phyloP scores from a whole-genome alignment of 108 stramenopile genomes.

The Hondaea fermentalgiana region DNA sequence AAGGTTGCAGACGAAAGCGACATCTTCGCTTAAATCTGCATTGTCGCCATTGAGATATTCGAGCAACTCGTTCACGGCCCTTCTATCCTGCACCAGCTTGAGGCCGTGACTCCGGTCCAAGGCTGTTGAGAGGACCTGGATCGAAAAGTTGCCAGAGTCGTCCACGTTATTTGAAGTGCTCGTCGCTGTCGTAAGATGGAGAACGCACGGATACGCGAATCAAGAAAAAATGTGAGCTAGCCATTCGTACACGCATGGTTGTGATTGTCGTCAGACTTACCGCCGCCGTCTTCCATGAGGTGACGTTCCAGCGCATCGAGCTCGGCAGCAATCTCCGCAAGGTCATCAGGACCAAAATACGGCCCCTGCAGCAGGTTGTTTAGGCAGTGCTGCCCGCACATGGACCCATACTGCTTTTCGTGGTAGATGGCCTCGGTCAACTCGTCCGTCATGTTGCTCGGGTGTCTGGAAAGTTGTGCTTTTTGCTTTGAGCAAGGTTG shows the following conservation, averaged over 20 bases:
- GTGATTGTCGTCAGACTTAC: background rate
- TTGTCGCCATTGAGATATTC: background rate
- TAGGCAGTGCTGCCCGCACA: constrained; percentile 84
- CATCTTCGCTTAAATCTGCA: background rate
- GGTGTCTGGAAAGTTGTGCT: too few relatives aligned
- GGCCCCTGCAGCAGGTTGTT: constrained; percentile 72
- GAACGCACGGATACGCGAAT: background rate
- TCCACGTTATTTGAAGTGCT: constrained; percentile 22
- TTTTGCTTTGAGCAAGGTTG: too few relatives aligned
- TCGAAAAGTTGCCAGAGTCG: constrained; percentile 24
- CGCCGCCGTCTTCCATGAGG: constrained; percentile 53
- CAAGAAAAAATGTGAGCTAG: background rate
- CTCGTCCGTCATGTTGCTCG: too few relatives aligned
- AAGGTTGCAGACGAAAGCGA: constrained; percentile 5
- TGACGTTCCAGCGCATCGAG: constrained; percentile 70
- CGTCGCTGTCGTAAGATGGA: background rate
- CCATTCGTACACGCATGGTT: background rate
- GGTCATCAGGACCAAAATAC: constrained; percentile 55
- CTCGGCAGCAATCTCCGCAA: constrained; percentile 67
- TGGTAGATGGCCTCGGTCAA: constrained; percentile 59
- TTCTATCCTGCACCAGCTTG: background rate
- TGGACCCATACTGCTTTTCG: constrained; percentile 68
- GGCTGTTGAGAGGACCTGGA: constrained; percentile 19
- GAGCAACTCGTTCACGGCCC: background rate
- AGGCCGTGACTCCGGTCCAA: background rate